Evolutionary conservation across 257 asterid species (phyloP).

Genomic region (Solanum pennellii): DNA sequence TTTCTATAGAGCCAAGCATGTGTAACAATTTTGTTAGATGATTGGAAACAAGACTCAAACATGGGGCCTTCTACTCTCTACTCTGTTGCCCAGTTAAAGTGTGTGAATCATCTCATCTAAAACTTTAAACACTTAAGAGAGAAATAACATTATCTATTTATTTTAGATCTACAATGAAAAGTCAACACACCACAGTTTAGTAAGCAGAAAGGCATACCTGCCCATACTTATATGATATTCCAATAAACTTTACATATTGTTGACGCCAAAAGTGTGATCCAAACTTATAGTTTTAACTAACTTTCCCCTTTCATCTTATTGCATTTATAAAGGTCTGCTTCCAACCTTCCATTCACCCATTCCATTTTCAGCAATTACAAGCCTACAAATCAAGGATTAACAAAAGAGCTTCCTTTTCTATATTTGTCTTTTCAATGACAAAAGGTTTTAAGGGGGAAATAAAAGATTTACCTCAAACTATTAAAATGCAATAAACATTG

Average conservation of each 20-base stretch:
- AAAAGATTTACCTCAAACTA: slow-evolving; percentile 27
- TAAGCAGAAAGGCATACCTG: background rate
- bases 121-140: background rate
- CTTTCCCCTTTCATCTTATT: background rate
- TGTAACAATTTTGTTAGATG: background rate
- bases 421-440: background rate
- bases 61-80: background rate
- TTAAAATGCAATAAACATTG: slow-evolving; percentile 15
- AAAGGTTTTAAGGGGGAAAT: background rate
- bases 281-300: background rate
- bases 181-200: background rate
- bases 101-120: background rate
- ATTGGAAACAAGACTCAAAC: background rate
- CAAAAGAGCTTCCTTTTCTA: background rate
- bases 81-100: background rate
- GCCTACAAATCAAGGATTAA: background rate
- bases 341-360: background rate
- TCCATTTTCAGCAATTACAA: background rate
- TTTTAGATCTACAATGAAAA: background rate
- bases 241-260: background rate
- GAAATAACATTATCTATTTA: background rate
- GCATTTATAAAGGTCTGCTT: background rate
- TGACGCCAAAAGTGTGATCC: background rate
- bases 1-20: background rate
- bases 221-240: background rate